Evolutionary conservation across 2,329 filamentous ascomycete species (phyloP).

Genomic region (Ophiostoma ulmi): DNA sequence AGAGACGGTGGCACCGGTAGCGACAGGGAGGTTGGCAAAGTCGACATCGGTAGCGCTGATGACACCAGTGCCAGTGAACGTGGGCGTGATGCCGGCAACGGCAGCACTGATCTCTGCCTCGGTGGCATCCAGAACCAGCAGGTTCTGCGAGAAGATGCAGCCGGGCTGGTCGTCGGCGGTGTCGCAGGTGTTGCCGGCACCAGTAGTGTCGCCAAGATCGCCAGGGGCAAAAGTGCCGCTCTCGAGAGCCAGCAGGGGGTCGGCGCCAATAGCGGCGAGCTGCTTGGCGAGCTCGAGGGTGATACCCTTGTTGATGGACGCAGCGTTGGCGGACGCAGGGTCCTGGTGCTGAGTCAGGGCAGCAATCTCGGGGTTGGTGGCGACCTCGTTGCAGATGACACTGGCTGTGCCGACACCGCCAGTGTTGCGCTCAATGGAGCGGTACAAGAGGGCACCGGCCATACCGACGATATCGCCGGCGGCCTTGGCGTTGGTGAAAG

Average conservation of each 20-base stretch:
- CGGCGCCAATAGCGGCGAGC: constrained; percentile 56
- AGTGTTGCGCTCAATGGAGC: constrained; percentile 57
- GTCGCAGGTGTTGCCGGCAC: constrained; percentile 51
- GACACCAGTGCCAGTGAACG: constrained; percentile 28
- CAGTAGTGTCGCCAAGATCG: constrained; percentile 37
- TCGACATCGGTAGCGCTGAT: constrained; percentile 29
- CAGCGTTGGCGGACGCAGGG: constrained; percentile 54
- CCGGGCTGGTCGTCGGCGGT: constrained; percentile 44
- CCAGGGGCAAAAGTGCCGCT: constrained; percentile 61
- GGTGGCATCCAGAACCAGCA: constrained; percentile 51
- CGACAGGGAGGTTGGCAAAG: constrained; percentile 27
- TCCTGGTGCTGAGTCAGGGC: constrained; percentile 63
- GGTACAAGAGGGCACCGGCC: constrained; percentile 50
- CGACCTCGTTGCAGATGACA: constrained; percentile 52
- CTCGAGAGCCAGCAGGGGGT: constrained; percentile 56
- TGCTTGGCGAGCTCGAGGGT: constrained; percentile 55
- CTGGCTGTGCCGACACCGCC: constrained; percentile 52
- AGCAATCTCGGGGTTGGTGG: constrained; percentile 59
- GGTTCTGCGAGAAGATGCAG: constrained; percentile 52
- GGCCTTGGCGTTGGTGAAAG: constrained; percentile 57
- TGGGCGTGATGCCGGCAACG: constrained; percentile 38
- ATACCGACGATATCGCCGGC: constrained; percentile 48
- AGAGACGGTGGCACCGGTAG: constrained; percentile 22
- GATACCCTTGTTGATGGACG: constrained; percentile 53
- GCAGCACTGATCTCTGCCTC: constrained; percentile 50